Base-by-base conservation (phyloP, 768 basidiomycete genomes). In the Suillus decipiens region DNA sequence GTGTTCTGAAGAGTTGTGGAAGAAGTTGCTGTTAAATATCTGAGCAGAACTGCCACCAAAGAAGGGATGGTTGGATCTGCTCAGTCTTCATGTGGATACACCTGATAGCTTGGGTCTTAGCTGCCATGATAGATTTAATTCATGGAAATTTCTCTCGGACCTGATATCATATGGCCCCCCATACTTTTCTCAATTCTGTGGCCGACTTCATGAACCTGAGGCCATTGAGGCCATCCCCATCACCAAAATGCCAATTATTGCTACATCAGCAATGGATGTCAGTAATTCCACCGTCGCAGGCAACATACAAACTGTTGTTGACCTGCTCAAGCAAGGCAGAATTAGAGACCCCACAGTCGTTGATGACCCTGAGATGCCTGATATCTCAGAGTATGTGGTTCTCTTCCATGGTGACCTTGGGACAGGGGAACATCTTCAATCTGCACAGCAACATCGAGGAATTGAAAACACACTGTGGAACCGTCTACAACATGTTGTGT, bases 1-100 rank as follows among this genome's bases (percentile, higher is more conserved):
- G 3, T 79, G 75, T 61, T 73, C 75, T 0, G 59, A 73, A 2
- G 65, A 75, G 43, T 66, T 81, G 14, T 80, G 79, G 79, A 55
- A 67, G 24, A 70, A 55, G 42, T 74, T 68, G n/a, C 43, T 57
- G 0, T 48, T 70, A 28, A 78, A 78, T 57, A 67, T 61, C 11
- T n/a, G 1, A 55, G 42, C 55, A 14, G 36, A 55, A 53, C 24
- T 14, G 15, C 58, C 24, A 59, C 33, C 43, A 60, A 14, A 22
- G 22, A 47, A 64, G 31, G 54, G 61, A 34, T 60, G 42, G 48
- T 19, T 19, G 8, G 60, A 64, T 36, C 63, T 64, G 24, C 28
- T 61, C 8, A 17, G 15, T 3, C 50, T 73, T 10, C 66, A 72
- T 63, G 66, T 66, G 8, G 71, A 73, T 24, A 14, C 45, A 1